Percentiles rank a stretch among this genome's conserved stretches.
These are phyloP conservation scores for Simplicillium aogashimaense DNA, from an alignment of 2,329 filamentous ascomycete genomes.

Conservation along the genomic window DNA sequence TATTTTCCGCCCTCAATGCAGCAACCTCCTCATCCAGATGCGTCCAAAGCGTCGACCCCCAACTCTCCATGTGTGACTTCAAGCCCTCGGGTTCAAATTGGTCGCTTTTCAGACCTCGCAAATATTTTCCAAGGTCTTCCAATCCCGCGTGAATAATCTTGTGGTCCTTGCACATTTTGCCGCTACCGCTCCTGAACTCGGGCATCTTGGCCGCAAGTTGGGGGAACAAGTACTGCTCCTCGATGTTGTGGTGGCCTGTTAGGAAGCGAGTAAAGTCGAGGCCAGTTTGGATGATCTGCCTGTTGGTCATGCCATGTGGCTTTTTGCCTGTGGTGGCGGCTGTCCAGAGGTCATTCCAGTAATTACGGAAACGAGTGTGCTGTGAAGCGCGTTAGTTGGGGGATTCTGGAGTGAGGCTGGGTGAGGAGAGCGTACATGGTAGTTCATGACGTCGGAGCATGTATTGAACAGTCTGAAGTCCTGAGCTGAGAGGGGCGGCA, in stretches of 20 bases:
- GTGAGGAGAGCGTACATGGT: constrained; percentile 23
- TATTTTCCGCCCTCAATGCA: constrained; percentile 73
- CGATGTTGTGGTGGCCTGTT: constrained; percentile 71
- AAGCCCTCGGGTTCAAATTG: constrained; percentile 53
- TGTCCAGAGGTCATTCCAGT: constrained; percentile 62
- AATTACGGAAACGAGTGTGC: constrained; percentile 65
- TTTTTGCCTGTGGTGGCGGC: constrained; percentile 51
- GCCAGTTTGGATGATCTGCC: constrained; percentile 57
- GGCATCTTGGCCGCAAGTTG: constrained; percentile 68
- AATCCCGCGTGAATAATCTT: constrained; percentile 68
- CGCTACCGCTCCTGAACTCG: constrained; percentile 46
- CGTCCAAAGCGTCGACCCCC: constrained; percentile 68
- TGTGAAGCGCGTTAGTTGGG: too few relatives aligned
- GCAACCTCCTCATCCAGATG: constrained; percentile 81
- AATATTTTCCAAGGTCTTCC: constrained; percentile 57
- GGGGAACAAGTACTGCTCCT: constrained; percentile 76
- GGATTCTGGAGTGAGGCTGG: too few relatives aligned
- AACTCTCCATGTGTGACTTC: constrained; percentile 63
- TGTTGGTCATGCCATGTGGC: constrained; percentile 53
- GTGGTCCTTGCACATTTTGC: constrained; percentile 65
- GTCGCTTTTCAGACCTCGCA: constrained; percentile 50
- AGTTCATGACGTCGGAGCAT: background rate
- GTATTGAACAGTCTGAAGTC: background rate
- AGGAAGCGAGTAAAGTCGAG: constrained; percentile 63
- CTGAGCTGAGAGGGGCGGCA: background rate